These are phyloP conservation scores for Puccinia hordei DNA, from an alignment of 1,284 basidiomycete species.

Conservation along the genomic window DNA sequence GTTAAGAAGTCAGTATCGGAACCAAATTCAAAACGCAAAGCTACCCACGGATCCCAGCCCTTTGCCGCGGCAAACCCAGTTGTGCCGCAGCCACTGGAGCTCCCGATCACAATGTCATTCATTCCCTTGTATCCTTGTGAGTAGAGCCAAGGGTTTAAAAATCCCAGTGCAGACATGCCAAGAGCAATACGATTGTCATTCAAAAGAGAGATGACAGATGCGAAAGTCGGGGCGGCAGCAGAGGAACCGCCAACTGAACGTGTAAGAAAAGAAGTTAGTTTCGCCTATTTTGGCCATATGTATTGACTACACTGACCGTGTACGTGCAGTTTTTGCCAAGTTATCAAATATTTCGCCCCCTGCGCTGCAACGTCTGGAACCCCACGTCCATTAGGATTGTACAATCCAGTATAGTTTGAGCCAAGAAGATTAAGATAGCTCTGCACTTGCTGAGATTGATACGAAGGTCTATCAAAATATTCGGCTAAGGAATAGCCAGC, in stretches of 20 bases:
- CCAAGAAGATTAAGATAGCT: slow-evolving; percentile 55
- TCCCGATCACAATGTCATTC: slow-evolving; percentile 63
- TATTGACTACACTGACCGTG: not conserved
- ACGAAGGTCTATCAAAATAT: slow-evolving; percentile 54
- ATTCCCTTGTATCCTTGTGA: slow-evolving; percentile 58
- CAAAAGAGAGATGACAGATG: slow-evolving; percentile 64
- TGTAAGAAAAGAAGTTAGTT: not conserved
- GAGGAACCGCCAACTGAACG: slow-evolving; percentile 64
- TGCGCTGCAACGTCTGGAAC: slow-evolving; percentile 58
- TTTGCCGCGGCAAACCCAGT: slow-evolving; percentile 18
- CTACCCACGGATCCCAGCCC: slow-evolving; percentile 36
- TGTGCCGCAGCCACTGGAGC: slow-evolving; percentile 56
- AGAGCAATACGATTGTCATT: slow-evolving; percentile 64
- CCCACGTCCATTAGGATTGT: slow-evolving; percentile 56
- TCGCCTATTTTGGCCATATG: not conserved
- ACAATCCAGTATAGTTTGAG: slow-evolving; percentile 54
- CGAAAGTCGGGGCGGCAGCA: slow-evolving; percentile 65
- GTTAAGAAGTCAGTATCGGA: not conserved
- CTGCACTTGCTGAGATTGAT: slow-evolving; percentile 54
- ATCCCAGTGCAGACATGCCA: slow-evolving; percentile 63
- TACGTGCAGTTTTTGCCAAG: slow-evolving; percentile 24
- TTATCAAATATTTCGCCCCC: slow-evolving; percentile 54
- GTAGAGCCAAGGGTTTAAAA: slow-evolving; percentile 64
- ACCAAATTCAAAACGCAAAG: not conserved
- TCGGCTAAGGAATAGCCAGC: slow-evolving; percentile 29